These are phyloP conservation scores for Gastrodia elata DNA, from an alignment of 106 monocot species.

Conservation along the genomic window DNA sequence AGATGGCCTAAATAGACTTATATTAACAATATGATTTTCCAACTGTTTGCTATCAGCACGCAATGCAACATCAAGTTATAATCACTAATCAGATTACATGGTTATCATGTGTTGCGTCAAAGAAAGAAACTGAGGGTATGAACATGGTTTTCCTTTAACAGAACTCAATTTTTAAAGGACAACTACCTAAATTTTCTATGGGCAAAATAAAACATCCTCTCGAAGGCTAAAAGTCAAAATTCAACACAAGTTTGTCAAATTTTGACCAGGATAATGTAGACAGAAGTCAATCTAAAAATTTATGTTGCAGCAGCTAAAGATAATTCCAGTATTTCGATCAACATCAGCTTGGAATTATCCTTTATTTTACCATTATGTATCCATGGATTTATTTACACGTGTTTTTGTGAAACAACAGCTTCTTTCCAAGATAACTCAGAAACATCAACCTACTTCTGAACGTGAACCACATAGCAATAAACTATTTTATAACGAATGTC, in stretches of 20 bases:
- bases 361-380: background rate
- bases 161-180: background rate
- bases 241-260: background rate
- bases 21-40: background rate
- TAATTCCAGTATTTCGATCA: background rate
- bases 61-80: background rate
- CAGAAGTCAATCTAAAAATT: background rate
- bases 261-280: background rate
- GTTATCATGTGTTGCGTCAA: background rate
- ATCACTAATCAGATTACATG: background rate
- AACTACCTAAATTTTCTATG: background rate
- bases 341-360: background rate
- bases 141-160: background rate
- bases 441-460: background rate
- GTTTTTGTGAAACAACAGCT: background rate
- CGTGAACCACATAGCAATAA: background rate
- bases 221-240: background rate
- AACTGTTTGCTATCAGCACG: background rate
- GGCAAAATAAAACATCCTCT: background rate
- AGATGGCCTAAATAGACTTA: too few species aligned
- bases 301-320: background rate
- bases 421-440: background rate
- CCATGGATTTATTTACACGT: background rate
- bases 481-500: background rate
- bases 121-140: too few species aligned